Base-by-base conservation (phyloP, 768 basidiomycete genomes). In the Austroboletus festivus region DNA sequence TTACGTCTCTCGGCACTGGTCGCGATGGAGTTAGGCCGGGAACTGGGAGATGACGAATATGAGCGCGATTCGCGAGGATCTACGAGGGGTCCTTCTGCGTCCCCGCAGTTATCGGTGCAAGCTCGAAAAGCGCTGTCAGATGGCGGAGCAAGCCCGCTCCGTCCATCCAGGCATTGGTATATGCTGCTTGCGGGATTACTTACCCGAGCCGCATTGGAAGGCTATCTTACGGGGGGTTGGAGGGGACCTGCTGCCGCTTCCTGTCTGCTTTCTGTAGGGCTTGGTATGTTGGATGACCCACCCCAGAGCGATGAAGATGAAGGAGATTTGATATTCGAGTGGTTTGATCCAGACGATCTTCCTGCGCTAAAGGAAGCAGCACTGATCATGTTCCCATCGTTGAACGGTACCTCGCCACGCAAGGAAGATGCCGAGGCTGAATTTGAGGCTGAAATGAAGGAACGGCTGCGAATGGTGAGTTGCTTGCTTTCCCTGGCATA, bases 161-260 rank as follows among this genome's bases (percentile, higher is more conserved):
- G 75, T 2, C 90, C 90, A 0, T 84, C 88, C 22, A 70, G 78
- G 21, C 81, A 83, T 54, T 93, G 91, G 91, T 93, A 91, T 65
- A 75, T 85, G 68, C 74, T 94, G 12, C 73, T 92, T 15, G 80
- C 80, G 0, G 83, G 86, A 2, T 70, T 94, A 20, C 71, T 91
- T 23, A 89, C 89, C 5, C 79, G 90, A n/a, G 89, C 89, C 0
- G 86, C 83, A 18, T 68, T 93, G 44, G 89, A 94, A 59, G 91
- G 91, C 0, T 93, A 93, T 60, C 73, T 93, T 38, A 83, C 82
- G 2, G 85, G 82, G 10, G 85, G 86, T 0, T 94, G 91, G 91
- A 77, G 75, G 23, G 89, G 91, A 1, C 68, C 78, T 1, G 78
- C 82, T 33, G 81, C 84, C 5, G 76, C 83, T 10, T 84, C 89